These are phyloP conservation scores for Dryas integrifolia DNA, from an alignment of 331 rosid species.

Conservation along the genomic window DNA sequence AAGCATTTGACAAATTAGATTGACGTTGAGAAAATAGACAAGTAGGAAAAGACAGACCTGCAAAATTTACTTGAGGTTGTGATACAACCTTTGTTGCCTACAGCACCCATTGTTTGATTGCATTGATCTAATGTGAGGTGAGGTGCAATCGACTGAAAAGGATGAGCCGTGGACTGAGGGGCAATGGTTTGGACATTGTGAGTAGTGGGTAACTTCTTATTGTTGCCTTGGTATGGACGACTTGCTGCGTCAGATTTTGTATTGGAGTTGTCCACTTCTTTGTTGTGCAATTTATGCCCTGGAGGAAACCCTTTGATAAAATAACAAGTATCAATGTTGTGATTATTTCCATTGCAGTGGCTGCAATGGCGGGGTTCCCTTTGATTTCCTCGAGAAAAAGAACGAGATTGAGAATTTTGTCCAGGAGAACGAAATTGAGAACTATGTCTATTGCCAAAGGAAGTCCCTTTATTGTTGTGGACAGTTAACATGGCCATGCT, in stretches of 20 bases:
- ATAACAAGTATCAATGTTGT: too few relatives aligned
- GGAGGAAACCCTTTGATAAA: neutral
- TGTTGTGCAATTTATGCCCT: neutral
- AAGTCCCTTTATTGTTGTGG: too few relatives aligned
- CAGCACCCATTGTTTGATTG: neutral
- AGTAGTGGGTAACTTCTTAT: neutral
- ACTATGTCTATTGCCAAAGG: too few relatives aligned
- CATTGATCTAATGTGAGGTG: neutral
- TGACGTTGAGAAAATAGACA: neutral
- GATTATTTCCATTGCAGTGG: too few relatives aligned
- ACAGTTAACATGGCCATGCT: too few relatives aligned
- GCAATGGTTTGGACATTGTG: neutral
- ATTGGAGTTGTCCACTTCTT: neutral
- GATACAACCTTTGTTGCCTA: neutral
- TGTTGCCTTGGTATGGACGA: neutral
- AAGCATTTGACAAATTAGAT: neutral
- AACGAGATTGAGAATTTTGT: too few relatives aligned
- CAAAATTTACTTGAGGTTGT: neutral
- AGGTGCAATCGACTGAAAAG: neutral
- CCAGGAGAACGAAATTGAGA: too few relatives aligned
- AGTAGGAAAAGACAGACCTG: neutral
- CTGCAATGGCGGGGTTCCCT: too few relatives aligned
- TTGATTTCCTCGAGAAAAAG: too few relatives aligned
- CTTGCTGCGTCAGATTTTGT: too few relatives aligned
- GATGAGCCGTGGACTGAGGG: neutral